These are phyloP conservation scores for Orobanche coerulescens DNA, from an alignment of 257 asterid genomes.

Conservation along the genomic window DNA sequence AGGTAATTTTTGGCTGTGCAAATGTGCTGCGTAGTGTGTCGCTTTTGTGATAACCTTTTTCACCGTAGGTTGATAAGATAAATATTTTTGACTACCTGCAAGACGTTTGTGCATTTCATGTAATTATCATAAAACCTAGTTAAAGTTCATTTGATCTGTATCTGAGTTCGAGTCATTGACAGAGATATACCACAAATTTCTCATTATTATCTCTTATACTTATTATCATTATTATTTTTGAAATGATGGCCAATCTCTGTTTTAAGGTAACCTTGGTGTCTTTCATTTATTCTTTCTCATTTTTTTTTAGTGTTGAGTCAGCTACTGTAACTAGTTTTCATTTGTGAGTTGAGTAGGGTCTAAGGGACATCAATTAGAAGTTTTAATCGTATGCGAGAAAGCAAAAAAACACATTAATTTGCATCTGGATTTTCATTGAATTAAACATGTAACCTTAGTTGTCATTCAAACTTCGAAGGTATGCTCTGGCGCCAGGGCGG, in stretches of 20 bases:
- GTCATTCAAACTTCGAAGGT: too few relatives aligned
- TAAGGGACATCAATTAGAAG: background rate
- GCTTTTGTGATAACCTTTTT: background rate
- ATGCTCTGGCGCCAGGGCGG: too few relatives aligned
- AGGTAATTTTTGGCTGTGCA: background rate
- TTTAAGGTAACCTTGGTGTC: background rate
- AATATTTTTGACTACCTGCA: background rate
- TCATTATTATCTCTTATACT: background rate
- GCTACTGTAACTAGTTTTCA: background rate
- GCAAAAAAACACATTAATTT: background rate
- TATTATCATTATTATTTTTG: background rate
- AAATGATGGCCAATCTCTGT: background rate
- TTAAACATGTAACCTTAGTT: too few relatives aligned
- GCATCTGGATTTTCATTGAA: background rate
- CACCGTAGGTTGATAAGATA: background rate
- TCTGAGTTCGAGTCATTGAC: background rate
- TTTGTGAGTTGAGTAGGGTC: background rate
- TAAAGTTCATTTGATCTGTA: conserved; percentile 6
- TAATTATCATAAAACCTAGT: background rate
- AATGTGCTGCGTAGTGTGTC: background rate
- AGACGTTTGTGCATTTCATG: background rate
- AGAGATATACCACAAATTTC: background rate
- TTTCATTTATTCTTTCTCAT: background rate
- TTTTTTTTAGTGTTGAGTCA: background rate
- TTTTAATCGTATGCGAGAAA: background rate